A percentile compares a stretch with the other conserved stretches of the same genome.
These are phyloP conservation scores for Clarireedia paspali DNA, from an alignment of 2,329 filamentous ascomycete species.

Conservation along the genomic window DNA sequence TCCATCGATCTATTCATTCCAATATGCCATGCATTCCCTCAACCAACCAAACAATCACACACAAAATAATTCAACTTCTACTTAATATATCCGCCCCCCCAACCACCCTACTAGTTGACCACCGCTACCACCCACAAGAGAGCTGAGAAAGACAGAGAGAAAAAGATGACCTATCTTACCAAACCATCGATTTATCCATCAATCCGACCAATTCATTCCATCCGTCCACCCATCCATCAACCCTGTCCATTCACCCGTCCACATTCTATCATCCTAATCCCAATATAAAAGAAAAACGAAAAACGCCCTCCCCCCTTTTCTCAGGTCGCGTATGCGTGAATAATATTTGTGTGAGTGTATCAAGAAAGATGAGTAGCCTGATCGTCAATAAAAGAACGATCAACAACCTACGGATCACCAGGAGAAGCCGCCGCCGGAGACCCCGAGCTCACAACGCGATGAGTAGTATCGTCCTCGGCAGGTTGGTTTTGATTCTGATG, in stretches of 20 bases:
- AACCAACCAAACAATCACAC: no score
- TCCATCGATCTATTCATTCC: no score
- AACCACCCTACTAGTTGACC: no score
- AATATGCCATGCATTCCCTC: no score
- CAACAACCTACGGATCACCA: conserved; percentile 9
- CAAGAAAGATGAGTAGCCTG: conserved; percentile 25
- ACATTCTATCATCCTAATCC: not conserved
- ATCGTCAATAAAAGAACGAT: conserved; percentile 21
- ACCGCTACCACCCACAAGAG: no score
- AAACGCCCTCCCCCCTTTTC: not conserved
- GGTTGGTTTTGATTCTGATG: conserved; percentile 4
- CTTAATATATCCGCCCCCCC: no score
- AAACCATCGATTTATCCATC: not conserved
- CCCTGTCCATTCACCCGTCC: not conserved
- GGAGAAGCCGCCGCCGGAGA: conserved; percentile 13
- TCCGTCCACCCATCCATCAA: not conserved
- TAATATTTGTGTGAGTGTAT: conserved; percentile 3
- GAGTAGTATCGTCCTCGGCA: conserved; percentile 12
- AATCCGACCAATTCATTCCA: not conserved
- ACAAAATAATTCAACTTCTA: no score
- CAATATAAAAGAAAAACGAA: not conserved
- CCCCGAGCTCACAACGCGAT: conserved; percentile 10
- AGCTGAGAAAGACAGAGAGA: no score
- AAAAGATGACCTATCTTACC: no score
- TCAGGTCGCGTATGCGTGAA: not conserved